Evolutionary conservation across 2,329 filamentous ascomycete genomes (phyloP).

Genomic region (Penicillium sp.): DNA sequence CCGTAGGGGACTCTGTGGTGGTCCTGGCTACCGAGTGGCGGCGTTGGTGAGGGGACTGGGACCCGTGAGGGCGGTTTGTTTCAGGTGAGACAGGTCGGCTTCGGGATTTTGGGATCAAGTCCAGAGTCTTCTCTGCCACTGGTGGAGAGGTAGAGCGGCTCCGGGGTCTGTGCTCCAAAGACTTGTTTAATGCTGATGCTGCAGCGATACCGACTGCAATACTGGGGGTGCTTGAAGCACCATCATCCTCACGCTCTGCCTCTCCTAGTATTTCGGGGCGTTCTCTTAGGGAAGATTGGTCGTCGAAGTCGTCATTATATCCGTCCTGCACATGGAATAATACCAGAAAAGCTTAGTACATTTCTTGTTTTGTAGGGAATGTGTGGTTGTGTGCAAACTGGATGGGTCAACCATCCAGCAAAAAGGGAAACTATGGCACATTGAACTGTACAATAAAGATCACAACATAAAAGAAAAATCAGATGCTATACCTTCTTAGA

Average conservation of each 20-base stretch:
- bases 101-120: slow-evolving; percentile 30
- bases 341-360: slow-evolving; percentile 32
- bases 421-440: slow-evolving; percentile 29
- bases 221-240: slow-evolving; percentile 46
- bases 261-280: slow-evolving; percentile 56
- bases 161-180: slow-evolving; percentile 27
- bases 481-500: slow-evolving; percentile 41
- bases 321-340: slow-evolving; percentile 34
- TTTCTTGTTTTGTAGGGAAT: slow-evolving; percentile 24
- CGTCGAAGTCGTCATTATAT: slow-evolving; percentile 38
- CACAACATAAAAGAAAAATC: slow-evolving; percentile 28
- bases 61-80: slow-evolving; percentile 9
- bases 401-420: slow-evolving; percentile 13
- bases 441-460: slow-evolving; percentile 29
- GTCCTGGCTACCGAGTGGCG: slow-evolving; percentile 30
- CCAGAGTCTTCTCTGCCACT: slow-evolving; percentile 27
- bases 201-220: slow-evolving; percentile 17
- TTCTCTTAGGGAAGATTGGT: slow-evolving; percentile 62
- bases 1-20: slow-evolving; percentile 48
- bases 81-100: slow-evolving; percentile 37
- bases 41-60: slow-evolving; percentile 20
- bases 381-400: slow-evolving; percentile 19
- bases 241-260: slow-evolving; percentile 34
- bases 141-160: slow-evolving; percentile 38
- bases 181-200: slow-evolving; percentile 19